Conservation (phyloP, 305 asterid species). For the Fraxinus sp. region DNA sequence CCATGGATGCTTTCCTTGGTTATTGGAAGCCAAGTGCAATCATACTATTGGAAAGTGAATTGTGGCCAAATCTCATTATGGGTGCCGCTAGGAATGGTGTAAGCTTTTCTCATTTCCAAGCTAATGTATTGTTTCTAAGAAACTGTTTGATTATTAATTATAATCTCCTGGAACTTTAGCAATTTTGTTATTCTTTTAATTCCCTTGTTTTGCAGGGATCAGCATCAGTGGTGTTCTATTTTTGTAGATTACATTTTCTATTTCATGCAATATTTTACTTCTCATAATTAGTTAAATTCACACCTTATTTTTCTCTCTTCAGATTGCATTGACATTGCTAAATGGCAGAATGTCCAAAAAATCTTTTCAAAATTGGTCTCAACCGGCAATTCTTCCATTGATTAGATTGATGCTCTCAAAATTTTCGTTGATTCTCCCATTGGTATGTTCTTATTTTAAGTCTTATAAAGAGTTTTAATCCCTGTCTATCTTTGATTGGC, state of each 20-base stretch:
- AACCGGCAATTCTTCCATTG: conserved; percentile 56
- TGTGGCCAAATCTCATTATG: conserved; percentile 94
- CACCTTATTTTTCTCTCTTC: conserved; percentile 20
- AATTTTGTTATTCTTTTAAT: background rate
- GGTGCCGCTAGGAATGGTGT: conserved; percentile 71
- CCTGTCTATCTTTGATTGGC: conserved; percentile 25
- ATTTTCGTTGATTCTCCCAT: conserved; percentile 77
- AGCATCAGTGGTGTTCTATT: background rate
- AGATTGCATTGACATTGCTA: conserved; percentile 75
- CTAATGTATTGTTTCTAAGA: background rate
- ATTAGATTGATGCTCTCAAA: conserved; percentile 74
- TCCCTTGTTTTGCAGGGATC: background rate
- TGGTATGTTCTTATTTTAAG: conserved; percentile 45
- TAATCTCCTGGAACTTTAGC: conserved; percentile 6
- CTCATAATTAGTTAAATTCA: conserved; percentile 15
- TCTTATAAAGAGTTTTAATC: conserved; percentile 13
- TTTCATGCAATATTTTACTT: background rate
- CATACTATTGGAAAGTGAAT: conserved; percentile 81
- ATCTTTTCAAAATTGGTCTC: conserved; percentile 74
- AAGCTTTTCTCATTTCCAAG: conserved; percentile 31
- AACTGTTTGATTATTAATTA: conserved; percentile 7
- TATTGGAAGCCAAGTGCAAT: conserved; percentile 87
- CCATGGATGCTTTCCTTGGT: conserved; percentile 69
- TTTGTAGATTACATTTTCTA: background rate
- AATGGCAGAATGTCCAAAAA: conserved; percentile 81